Evolutionary conservation across 2,329 filamentous ascomycete genomes (phyloP).

Genomic region (Pestalotiopsis sp.): DNA sequence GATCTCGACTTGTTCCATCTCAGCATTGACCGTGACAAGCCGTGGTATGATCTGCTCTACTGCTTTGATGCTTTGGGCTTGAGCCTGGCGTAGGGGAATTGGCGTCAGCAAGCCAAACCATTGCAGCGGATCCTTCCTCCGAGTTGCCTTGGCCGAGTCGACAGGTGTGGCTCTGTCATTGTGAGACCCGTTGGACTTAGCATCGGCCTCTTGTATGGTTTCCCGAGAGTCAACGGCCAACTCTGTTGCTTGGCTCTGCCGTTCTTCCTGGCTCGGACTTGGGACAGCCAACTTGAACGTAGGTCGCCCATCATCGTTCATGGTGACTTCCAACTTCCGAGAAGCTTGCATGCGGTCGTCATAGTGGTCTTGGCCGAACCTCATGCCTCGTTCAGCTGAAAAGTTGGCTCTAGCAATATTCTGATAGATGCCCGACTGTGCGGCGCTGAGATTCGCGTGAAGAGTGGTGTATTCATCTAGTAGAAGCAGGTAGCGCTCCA

Average conservation of each 20-base stretch:
- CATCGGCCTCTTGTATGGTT: not conserved
- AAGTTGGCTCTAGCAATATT: slow-evolving; percentile 76
- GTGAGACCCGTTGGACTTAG: slow-evolving; percentile 16
- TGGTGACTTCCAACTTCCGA: slow-evolving; percentile 40
- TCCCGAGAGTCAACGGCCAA: not conserved
- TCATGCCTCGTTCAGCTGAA: slow-evolving; percentile 58
- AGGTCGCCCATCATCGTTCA: not conserved
- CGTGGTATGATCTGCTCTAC: slow-evolving; percentile 59
- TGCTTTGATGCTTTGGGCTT: slow-evolving; percentile 54
- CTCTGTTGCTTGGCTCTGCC: not conserved
- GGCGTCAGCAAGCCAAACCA: slow-evolving; percentile 60
- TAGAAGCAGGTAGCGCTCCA: slow-evolving; percentile 65
- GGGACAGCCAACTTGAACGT: not conserved
- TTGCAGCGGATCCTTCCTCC: slow-evolving; percentile 52
- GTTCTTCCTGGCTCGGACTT: not conserved
- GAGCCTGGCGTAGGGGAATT: slow-evolving; percentile 54
- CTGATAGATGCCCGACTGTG: slow-evolving; percentile 58
- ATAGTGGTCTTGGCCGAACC: slow-evolving; percentile 71
- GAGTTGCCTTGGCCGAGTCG: slow-evolving; percentile 12
- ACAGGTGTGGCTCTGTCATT: slow-evolving; percentile 12
- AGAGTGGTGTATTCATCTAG: slow-evolving; percentile 67
- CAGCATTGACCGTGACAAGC: slow-evolving; percentile 56
- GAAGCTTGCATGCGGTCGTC: slow-evolving; percentile 71
- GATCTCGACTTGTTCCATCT: slow-evolving; percentile 67
- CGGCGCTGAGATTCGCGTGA: slow-evolving; percentile 50